phyloP scores from a whole-genome alignment of 2,329 filamentous ascomycete genomes.

The Pseudogymnoascus sp. region DNA sequence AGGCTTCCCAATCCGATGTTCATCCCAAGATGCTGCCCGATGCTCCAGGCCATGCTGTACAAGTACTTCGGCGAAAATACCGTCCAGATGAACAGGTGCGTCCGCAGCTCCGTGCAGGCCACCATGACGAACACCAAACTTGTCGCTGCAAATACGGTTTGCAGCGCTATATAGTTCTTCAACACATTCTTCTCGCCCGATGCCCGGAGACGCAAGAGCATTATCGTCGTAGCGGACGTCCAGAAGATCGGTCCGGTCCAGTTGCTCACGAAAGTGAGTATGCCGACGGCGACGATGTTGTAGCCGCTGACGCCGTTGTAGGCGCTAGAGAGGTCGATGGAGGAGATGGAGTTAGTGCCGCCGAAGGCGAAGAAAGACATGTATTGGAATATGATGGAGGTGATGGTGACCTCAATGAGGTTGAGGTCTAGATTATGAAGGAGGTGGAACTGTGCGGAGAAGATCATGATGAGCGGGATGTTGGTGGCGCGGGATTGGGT shows the following conservation, averaged over 20 bases:
- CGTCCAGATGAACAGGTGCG: slow-evolving; percentile 96
- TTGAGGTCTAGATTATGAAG: slow-evolving; percentile 42
- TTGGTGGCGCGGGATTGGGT: slow-evolving; percentile 84
- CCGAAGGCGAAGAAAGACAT: slow-evolving; percentile 83
- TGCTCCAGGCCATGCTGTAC: slow-evolving; percentile 81
- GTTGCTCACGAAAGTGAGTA: slow-evolving; percentile 80
- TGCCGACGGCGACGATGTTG: slow-evolving; percentile 69
- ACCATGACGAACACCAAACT: slow-evolving; percentile 72
- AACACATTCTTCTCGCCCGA: slow-evolving; percentile 14
- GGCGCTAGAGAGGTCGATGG: slow-evolving; percentile 86
- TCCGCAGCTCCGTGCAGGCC: slow-evolving; percentile 74
- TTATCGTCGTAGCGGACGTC: slow-evolving; percentile 55
- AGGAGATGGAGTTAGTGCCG: slow-evolving; percentile 89
- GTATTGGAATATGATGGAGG: slow-evolving; percentile 70
- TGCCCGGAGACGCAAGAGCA: slow-evolving; percentile 39
- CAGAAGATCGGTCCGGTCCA: slow-evolving; percentile 92
- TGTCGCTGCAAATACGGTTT: slow-evolving; percentile 63
- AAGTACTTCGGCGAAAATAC: slow-evolving; percentile 97
- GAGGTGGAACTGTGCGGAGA: slow-evolving; percentile 52
- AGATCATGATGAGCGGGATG: slow-evolving; percentile 74
- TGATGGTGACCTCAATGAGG: slow-evolving; percentile 54
- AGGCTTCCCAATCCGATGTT: slow-evolving; percentile 57
- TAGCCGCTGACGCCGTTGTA: slow-evolving; percentile 88
- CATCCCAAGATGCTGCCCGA: slow-evolving; percentile 70
- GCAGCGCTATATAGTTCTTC: slow-evolving; percentile 48